Percentiles rank a stretch among this genome's conserved stretches.
These are phyloP conservation scores for Wolfiporia cocos DNA, from an alignment of 1,284 basidiomycete species.

Conservation along the genomic window DNA sequence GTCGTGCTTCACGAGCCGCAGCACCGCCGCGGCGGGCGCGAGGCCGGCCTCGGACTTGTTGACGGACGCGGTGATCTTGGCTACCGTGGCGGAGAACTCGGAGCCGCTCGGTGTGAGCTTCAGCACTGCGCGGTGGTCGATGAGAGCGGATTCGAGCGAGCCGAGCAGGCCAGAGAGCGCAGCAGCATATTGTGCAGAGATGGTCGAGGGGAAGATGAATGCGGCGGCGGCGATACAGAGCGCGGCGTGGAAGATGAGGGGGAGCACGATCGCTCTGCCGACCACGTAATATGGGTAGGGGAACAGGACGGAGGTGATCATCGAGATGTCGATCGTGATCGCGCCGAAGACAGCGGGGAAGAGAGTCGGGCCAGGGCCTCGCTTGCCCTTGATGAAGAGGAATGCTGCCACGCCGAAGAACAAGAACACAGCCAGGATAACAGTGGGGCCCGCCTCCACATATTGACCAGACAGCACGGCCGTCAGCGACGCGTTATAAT, in stretches of 20 bases:
- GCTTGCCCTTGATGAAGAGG: conserved; percentile 57
- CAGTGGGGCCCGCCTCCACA: conserved; percentile 54
- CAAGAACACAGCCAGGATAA: conserved; percentile 62
- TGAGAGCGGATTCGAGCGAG: conserved; percentile 44
- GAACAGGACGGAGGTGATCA: conserved; percentile 56
- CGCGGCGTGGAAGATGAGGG: conserved; percentile 56
- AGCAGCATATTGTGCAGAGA: conserved; percentile 57
- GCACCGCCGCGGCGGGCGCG: conserved; percentile 45
- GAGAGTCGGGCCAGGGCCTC: conserved; percentile 62
- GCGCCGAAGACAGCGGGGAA: conserved; percentile 55
- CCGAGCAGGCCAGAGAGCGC: conserved; percentile 46
- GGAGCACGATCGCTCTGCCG: conserved; percentile 50
- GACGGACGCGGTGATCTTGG: conserved; percentile 31
- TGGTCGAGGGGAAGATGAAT: conserved; percentile 60
- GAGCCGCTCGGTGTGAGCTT: conserved; percentile 37
- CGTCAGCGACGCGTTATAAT: conserved; percentile 31
- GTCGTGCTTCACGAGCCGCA: conserved; percentile 56
- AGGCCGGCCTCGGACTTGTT: conserved; percentile 50
- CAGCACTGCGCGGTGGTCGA: conserved; percentile 43
- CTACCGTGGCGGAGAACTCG: conserved; percentile 35
- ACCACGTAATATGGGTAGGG: conserved; percentile 63
- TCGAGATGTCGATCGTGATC: conserved; percentile 51
- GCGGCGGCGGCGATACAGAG: conserved; percentile 49
- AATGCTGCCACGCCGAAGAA: conserved; percentile 57
- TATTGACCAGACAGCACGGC: conserved; percentile 44